Evolutionary conservation across 805 yeast species (phyloP).

Genomic region (Nakazawaea ambrosiae): DNA sequence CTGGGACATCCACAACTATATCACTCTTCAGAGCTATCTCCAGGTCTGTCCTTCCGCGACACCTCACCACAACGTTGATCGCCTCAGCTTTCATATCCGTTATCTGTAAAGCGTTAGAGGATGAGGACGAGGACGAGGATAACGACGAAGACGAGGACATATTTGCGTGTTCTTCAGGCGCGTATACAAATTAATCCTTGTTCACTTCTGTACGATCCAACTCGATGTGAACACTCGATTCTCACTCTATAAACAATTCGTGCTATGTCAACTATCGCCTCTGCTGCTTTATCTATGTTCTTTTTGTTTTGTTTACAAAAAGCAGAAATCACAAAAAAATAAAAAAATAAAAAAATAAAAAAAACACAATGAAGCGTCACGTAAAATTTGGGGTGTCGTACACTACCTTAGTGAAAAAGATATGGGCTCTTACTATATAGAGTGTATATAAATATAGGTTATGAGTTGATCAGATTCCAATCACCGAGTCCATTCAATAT

Average conservation of each 20-base stretch:
- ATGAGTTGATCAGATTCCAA: conserved; percentile 36
- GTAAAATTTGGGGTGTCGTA: too few relatives aligned
- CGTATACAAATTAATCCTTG: too few relatives aligned
- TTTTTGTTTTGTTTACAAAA: not conserved
- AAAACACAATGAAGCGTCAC: too few relatives aligned
- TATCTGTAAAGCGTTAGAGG: conserved; percentile 1
- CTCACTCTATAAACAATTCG: too few relatives aligned
- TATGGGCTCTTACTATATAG: too few relatives aligned
- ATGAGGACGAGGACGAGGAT: too few relatives aligned
- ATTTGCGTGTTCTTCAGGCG: not conserved
- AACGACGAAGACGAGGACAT: not conserved
- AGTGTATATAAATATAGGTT: too few relatives aligned
- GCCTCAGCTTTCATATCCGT: conserved; percentile 18
- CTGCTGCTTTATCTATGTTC: not conserved
- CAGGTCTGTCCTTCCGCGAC: conserved; percentile 40
- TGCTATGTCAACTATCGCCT: too few relatives aligned
- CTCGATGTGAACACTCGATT: too few relatives aligned
- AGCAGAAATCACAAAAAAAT: not conserved
- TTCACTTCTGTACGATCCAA: too few relatives aligned
- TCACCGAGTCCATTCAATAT: conserved; percentile 38
- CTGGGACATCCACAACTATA: conserved; percentile 39
- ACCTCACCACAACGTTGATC: conserved; percentile 48
- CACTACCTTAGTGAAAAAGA: too few relatives aligned
- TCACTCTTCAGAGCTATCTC: conserved; percentile 40
- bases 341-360: too few relatives aligned